phyloP scores from a whole-genome alignment of 2,329 filamentous ascomycete genomes.

The Paecilomyces niveus region DNA sequence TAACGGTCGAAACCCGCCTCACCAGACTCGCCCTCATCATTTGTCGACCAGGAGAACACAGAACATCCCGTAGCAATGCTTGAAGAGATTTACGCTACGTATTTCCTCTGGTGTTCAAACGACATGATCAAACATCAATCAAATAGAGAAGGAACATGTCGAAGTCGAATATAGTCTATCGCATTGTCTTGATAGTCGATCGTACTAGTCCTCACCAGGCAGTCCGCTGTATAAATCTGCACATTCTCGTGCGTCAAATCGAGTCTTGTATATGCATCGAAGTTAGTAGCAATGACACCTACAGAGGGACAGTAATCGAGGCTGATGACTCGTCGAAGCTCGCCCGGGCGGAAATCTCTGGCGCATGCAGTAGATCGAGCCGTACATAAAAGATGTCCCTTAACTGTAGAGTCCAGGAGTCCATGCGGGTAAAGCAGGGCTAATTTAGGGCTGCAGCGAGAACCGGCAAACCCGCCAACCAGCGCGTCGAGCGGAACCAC shows the following conservation, averaged over 20 bases:
- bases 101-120: neutral
- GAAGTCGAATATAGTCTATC: neutral
- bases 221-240: no score
- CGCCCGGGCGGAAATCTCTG: neutral
- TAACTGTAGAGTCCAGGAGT: neutral
- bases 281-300: no score
- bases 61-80: no score
- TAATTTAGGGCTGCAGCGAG: neutral
- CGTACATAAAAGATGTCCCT: neutral
- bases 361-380: neutral
- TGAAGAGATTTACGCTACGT: neutral
- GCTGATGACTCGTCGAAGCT: neutral
- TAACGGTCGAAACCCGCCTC: no score
- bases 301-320: neutral
- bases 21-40: no score
- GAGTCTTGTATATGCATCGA: no score
- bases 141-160: neutral
- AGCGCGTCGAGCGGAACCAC: neutral
- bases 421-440: neutral
- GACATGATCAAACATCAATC: neutral
- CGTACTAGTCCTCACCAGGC: no score
- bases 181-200: neutral
- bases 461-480: neutral
- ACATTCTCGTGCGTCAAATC: no score
- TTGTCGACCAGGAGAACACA: no score